Conservation (phyloP, 352 stramenopile species). For the Phytophthora pseudosyringae region DNA sequence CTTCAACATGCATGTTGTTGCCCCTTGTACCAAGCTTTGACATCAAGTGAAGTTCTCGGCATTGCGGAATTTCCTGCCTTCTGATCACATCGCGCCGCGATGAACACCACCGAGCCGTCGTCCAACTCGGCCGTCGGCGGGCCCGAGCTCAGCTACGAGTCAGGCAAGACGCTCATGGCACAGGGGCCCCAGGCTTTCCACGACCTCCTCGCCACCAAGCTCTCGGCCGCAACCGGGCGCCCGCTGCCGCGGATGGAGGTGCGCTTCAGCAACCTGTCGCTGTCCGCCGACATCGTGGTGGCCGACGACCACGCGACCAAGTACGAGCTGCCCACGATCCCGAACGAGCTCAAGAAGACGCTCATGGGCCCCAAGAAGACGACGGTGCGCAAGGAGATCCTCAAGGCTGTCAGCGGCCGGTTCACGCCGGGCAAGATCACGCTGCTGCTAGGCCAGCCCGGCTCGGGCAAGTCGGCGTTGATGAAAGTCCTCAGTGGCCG, state of each 20-base stretch:
- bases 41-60: slow-evolving; percentile 1
- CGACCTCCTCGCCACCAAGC: slow-evolving; percentile 21
- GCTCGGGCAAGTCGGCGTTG: slow-evolving; percentile 33
- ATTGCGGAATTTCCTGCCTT: slow-evolving; percentile 12
- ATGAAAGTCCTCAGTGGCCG: slow-evolving; percentile 32
- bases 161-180: slow-evolving; percentile 30
- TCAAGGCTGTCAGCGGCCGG: slow-evolving; percentile 19
- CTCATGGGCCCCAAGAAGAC: slow-evolving; percentile 33
- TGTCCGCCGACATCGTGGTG: slow-evolving; percentile 17
- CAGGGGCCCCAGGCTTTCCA: slow-evolving; percentile 37
- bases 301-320: slow-evolving; percentile 19
- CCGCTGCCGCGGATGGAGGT: slow-evolving; percentile 28
- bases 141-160: slow-evolving; percentile 24
- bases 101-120: slow-evolving; percentile 17
- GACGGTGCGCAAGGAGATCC: slow-evolving; percentile 21
- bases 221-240: slow-evolving; percentile 29
- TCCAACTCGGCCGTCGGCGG: slow-evolving; percentile 14
- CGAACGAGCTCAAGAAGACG: slow-evolving; percentile 36
- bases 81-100: slow-evolving; percentile 8
- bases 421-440: slow-evolving; percentile 26
- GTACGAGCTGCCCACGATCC: slow-evolving; percentile 20
- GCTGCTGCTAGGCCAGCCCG: slow-evolving; percentile 16
- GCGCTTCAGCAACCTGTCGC: slow-evolving; percentile 20
- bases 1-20: slow-evolving; percentile 13
- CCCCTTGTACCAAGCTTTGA: neutral